Evolutionary conservation across 495 filamentous ascomycete species (phyloP), one percentile per base, ranked within the genome.

Genomic region (Aspergillus incahuasiensis): DNA sequence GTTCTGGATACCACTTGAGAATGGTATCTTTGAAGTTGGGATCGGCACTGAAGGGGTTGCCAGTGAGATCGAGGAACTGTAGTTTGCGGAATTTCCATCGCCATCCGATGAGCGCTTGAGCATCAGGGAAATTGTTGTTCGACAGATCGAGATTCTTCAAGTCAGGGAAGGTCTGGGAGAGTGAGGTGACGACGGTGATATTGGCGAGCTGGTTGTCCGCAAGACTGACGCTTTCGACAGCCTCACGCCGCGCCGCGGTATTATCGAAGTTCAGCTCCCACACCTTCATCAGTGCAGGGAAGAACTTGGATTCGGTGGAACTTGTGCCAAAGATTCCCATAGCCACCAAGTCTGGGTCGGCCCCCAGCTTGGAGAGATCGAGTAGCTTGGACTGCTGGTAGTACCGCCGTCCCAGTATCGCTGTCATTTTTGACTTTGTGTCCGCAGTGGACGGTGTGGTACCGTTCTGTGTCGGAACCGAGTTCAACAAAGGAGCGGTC

Each of bases 131-230:
- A 28, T 85, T 81, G 74, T 96, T 96, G 69, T 82, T 78, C 30
- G 88, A 92, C 3, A 96, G 79, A 57, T 95, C 91, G 11, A 96
- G 80, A 50, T 94, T 89, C 63, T 90, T 86, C 52, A 97, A 70
- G 57, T 87, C 82, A 1, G 92, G 89, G 45, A 98, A 86, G 0
- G 88, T 86, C 38, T 82, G 73, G 16, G 89, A 82, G 12, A 98
- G 78, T 0, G 81, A 73, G 13, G 83, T 86, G 42, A 98, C 86
- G 30, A 84, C 79, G 18, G 71, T 55, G 45, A 96, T 77, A 56
- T 87, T 82, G 21, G 78, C 70, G 22, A 97, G 83, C 45, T 82
- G 78, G 60, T 97, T 97, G 61, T 84, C 78, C 22, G 84, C 84
- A 5, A 97, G 79, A 16, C 85, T 86, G 58, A 96, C 83, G 53